phyloP scores from a whole-genome alignment of 164 flowering plant species.

The Tinospora cordifolia region DNA sequence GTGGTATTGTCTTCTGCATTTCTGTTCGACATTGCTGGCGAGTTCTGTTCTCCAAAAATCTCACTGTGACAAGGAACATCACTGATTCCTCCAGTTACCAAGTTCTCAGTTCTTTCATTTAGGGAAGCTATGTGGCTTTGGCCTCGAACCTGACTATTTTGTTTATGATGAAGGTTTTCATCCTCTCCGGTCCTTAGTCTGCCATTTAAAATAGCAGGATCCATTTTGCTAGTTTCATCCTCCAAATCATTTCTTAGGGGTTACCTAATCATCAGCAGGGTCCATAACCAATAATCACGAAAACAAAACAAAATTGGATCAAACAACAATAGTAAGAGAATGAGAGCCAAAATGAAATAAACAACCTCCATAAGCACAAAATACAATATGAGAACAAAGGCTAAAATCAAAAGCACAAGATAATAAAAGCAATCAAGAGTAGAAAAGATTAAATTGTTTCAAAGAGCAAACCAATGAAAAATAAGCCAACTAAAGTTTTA shows the following conservation, averaged over 20 bases:
- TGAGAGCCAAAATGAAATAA: too few species aligned
- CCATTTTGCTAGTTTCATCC: slow-evolving; percentile 14
- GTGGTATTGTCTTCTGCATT: slow-evolving; percentile 12
- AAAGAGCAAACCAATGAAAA: too few species aligned
- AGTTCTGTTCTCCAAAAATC: slow-evolving; percentile 13
- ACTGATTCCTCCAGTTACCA: slow-evolving; percentile 21
- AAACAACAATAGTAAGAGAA: not conserved
- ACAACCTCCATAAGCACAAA: too few species aligned
- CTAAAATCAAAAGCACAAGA: too few species aligned
- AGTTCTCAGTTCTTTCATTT: slow-evolving; percentile 23
- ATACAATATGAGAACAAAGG: too few species aligned
- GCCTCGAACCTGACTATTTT: slow-evolving; percentile 15
- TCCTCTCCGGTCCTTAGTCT: slow-evolving; percentile 22
- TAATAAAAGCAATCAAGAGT: too few species aligned
- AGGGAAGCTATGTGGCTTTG: slow-evolving; percentile 8
- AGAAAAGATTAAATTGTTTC: too few species aligned
- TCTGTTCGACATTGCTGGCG: slow-evolving; percentile 4
- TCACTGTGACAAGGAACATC: slow-evolving; percentile 10
- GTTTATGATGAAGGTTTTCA: slow-evolving; percentile 17
- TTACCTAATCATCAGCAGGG: not conserved
- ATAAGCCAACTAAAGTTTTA: too few species aligned
- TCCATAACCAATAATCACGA: slow-evolving; percentile 1
- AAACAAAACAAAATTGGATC: not conserved
- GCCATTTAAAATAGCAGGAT: slow-evolving; percentile 17
- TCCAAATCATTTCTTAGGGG: slow-evolving; percentile 9